Evolutionary conservation across 495 filamentous ascomycete species (phyloP).

Genomic region (Talaromyces liani): DNA sequence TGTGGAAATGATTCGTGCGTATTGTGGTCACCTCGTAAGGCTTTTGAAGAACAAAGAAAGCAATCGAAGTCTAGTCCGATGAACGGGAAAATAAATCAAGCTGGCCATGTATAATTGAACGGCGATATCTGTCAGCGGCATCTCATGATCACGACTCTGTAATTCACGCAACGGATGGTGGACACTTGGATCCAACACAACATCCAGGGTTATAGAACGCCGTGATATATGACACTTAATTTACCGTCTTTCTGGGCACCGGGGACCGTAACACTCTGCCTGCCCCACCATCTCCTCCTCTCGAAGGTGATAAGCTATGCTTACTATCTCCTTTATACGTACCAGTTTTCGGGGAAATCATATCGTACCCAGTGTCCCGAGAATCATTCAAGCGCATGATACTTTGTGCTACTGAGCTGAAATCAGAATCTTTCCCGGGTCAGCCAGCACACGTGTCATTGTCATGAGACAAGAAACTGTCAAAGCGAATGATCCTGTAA

Average conservation of each 20-base stretch:
- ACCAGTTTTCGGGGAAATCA: background rate
- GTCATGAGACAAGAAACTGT: background rate
- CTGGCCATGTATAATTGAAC: background rate
- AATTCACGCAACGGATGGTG: background rate
- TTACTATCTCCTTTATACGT: background rate
- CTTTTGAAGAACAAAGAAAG: background rate
- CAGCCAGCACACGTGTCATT: background rate
- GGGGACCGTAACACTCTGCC: background rate
- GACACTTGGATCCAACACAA: background rate
- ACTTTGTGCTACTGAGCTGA: background rate
- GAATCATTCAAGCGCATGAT: background rate
- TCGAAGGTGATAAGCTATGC: background rate
- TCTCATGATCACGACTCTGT: background rate
- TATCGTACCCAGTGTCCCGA: background rate
- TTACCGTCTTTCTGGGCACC: background rate
- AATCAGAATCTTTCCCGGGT: background rate
- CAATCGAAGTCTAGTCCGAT: background rate
- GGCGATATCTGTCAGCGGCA: background rate
- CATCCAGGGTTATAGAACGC: background rate
- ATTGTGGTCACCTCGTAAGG: background rate
- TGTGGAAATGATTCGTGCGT: background rate
- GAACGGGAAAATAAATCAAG: background rate
- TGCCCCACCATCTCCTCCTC: background rate
- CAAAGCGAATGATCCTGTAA: background rate
- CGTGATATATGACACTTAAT: background rate